These are phyloP conservation scores for Huntiella abstrusa DNA, from an alignment of 2,329 filamentous ascomycete genomes.

Conservation along the genomic window DNA sequence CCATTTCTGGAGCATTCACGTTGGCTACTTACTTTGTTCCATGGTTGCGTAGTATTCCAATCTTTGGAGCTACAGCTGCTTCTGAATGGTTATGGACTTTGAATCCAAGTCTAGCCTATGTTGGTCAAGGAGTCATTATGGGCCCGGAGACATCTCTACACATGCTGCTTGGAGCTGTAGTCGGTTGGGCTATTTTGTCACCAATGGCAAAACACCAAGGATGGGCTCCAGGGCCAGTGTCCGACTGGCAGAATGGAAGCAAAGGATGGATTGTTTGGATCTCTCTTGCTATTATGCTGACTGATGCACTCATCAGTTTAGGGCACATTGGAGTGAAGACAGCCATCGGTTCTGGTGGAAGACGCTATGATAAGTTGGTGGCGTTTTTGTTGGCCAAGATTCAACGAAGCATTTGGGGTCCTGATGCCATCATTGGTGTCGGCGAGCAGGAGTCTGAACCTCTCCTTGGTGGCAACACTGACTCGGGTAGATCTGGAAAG, in stretches of 20 bases:
- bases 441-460: slow-evolving; percentile 4
- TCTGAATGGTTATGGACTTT: slow-evolving; percentile 82
- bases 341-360: slow-evolving; percentile 16
- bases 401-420: slow-evolving; percentile 9
- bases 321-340: slow-evolving; percentile 56
- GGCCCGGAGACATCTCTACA: slow-evolving; percentile 85
- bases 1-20: slow-evolving; percentile 47
- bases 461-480: slow-evolving; percentile 13
- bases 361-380: slow-evolving; percentile 6
- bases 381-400: slow-evolving; percentile 6
- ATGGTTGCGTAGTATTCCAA: slow-evolving; percentile 62
- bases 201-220: slow-evolving; percentile 68
- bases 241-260: slow-evolving; percentile 79
- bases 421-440: background rate
- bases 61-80: slow-evolving; percentile 61
- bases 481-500: slow-evolving; percentile 17
- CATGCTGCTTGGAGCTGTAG: slow-evolving; percentile 75
- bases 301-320: slow-evolving; percentile 77
- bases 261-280: slow-evolving; percentile 99
- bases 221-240: slow-evolving; percentile 77
- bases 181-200: slow-evolving; percentile 83
- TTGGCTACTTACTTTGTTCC: slow-evolving; percentile 81
- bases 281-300: slow-evolving; percentile 88
- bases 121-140: slow-evolving; percentile 98
- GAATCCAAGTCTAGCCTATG: slow-evolving; percentile 91